Base-by-base conservation (phyloP, 371 early-diverging fungal species). In the Mortierella sp. region DNA sequence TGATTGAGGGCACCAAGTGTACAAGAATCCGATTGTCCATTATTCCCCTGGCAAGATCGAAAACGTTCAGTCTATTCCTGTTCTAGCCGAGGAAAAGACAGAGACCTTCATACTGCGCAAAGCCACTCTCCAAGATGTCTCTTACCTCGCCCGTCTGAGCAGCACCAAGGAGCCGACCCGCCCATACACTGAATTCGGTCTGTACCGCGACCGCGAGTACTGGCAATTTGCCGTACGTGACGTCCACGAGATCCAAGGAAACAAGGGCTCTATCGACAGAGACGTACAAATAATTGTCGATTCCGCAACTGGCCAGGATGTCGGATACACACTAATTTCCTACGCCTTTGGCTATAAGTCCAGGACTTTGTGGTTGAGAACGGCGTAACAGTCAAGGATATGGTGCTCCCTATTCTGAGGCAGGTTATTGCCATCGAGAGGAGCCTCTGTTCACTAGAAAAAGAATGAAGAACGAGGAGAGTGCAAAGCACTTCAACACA, bases 1-100 rank as follows among this genome's bases (percentile, higher is more conserved):
- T 71, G 42, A 55, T 71, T 8, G 71, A 71, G 43, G 64, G 56
- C 37, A 71, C 71, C 1, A 26, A 1, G 5, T 26, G 0, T 59
- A 52, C 46, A 53, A 71, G 65, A 64, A 60, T 39, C 65, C 65
- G 0, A 71, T 71, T 24, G 61, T 71, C n/a, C n/a, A n/a, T n/a
- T n/a, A n/a, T n/a, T n/a, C n/a, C n/a, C n/a, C 56, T 4, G 28
- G 50, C 42, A 53, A 57, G 50, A 54, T 71, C n/a, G 55, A 61
- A 8, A 47, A 60, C 41, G 23, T 62, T 21, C 43, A 50, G 23
- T 43, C 56, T 5, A 48, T 67, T 8, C 68, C 72, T n/a, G 15
- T 60, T 23, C 50, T 72, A 7, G 30, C 48, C 30, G 47, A 61
- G 14, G 64, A 39, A 7, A 59, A 61, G 44, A 30, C 32, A 21